Evolutionary conservation across 23 red algal genomes (phyloP).

Genomic region (Gracilaria vermiculophylla): DNA sequence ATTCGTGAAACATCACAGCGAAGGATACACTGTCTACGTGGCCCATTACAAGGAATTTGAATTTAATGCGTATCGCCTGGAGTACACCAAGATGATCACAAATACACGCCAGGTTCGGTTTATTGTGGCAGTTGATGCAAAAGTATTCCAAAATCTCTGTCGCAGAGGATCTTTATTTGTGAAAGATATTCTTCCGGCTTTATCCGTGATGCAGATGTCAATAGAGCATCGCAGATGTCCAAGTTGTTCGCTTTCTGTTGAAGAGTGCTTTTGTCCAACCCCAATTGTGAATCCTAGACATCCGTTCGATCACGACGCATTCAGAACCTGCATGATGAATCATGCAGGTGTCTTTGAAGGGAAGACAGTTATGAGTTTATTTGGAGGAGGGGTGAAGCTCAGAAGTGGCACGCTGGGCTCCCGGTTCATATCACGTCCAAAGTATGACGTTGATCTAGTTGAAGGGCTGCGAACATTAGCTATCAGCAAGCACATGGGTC

Average conservation of each 20-base stretch:
- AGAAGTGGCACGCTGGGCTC: not conserved
- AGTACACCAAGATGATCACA: not conserved
- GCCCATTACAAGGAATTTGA: not conserved
- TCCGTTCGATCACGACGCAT: constrained; percentile 9
- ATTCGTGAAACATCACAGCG: not conserved
- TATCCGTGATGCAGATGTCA: not conserved
- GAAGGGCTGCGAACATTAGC: not conserved
- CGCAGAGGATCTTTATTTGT: not conserved
- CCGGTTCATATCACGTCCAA: not conserved
- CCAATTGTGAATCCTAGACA: not conserved
- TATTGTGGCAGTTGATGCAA: not conserved
- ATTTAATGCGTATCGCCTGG: not conserved
- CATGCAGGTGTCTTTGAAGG: not conserved
- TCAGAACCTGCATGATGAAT: not conserved
- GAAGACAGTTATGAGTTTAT: not conserved
- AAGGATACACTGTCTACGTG: not conserved
- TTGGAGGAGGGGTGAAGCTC: not conserved
- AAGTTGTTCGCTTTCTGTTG: not conserved
- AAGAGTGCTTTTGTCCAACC: not conserved
- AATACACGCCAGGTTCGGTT: not conserved
- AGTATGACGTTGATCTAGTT: not conserved
- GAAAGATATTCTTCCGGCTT: not conserved
- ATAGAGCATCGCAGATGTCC: constrained; percentile 3
- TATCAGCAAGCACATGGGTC: not conserved
- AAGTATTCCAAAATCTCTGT: not conserved